phyloP scores from a whole-genome alignment of 2,329 filamentous ascomycete species.

The Aspergillus thermomutatus region DNA sequence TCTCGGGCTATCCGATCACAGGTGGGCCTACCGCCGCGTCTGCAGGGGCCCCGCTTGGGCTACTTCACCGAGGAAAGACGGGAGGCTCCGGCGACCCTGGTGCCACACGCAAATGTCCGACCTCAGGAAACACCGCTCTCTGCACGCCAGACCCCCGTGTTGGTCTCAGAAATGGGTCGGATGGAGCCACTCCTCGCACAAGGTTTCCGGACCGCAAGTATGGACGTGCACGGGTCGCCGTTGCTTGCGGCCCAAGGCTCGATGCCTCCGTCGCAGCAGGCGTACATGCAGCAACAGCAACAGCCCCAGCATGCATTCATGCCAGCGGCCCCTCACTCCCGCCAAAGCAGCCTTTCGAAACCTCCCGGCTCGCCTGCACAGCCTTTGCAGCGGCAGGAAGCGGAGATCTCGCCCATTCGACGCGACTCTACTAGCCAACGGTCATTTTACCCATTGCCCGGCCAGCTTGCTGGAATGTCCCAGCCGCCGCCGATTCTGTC shows the following conservation, averaged over 20 bases:
- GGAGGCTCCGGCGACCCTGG: constrained; percentile 23
- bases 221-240: constrained; percentile 23
- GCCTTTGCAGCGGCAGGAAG: constrained; percentile 26
- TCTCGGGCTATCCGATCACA: constrained; percentile 31
- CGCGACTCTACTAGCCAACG: constrained; percentile 35
- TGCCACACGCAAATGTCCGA: constrained; percentile 24
- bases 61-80: constrained; percentile 44
- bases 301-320: constrained; percentile 25
- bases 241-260: constrained; percentile 16
- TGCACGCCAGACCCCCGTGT: constrained; percentile 27
- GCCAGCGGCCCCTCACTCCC: constrained; percentile 30
- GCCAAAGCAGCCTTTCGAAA: constrained; percentile 34
- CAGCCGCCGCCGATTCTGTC: constrained; percentile 30
- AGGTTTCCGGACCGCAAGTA: constrained; percentile 16
- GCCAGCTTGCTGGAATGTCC: constrained; percentile 24
- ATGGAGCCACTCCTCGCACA: constrained; percentile 31
- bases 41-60: constrained; percentile 42
- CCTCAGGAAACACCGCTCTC: constrained; percentile 29
- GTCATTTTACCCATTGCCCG: constrained; percentile 29
- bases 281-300: constrained; percentile 28
- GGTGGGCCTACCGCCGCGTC: constrained; percentile 27
- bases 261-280: constrained; percentile 19
- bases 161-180: constrained; percentile 30
- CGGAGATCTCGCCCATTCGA: constrained; percentile 33
- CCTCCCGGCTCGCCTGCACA: constrained; percentile 34